Base-by-base conservation (phyloP, 2,329 filamentous ascomycete species). In the Colletotrichum sp. region DNA sequence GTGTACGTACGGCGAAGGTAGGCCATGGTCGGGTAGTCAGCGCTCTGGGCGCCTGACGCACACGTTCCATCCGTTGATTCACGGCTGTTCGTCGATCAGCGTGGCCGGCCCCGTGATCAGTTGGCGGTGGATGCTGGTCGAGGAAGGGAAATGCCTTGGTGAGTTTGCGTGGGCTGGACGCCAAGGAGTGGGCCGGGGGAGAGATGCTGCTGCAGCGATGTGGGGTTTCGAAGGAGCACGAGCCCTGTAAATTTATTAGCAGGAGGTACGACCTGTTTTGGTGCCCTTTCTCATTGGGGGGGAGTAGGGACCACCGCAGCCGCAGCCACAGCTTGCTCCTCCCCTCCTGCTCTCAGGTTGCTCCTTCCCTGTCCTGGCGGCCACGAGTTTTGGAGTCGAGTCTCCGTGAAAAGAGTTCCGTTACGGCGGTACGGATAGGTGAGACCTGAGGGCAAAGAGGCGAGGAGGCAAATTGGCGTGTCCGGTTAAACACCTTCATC, bases 181-280 rank as follows among this genome's bases (percentile, higher is more conserved):
- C 72, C 63, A 59, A 34, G 30, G 39, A 75, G 72, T 63, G 63
- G 72, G 64, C 32, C 69, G 55, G 69, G 36, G 32, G 44, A 32
- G 49, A 16, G 34, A 49, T 30, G 57, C 64, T 64, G 63, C 57
- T 36, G 70, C 73, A 65, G 64, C 70, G 24, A 76, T 69, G 70
- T 73, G 70, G 70, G 70, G 64, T 49, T 64, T 69, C 16, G 64
- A 76, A 64, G 44, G 57, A 76, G 63, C 73, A 76, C 64, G 57
- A 63, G 64, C 73, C 64, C 69, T 69, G 69, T 32, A 57, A 64
- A 64, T 60, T 73, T 64, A 69, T 68, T 65, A 59, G 57, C 44
- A 73, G 70, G 73, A 57, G 70, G 64, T 32, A 69, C 44, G 64
- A 55, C 34, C 10, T 39, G 72, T 73, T 68, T 69, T 69, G 64